Base-by-base conservation (phyloP, 2,329 filamentous ascomycete species). In the Nectriaceae sp. region DNA sequence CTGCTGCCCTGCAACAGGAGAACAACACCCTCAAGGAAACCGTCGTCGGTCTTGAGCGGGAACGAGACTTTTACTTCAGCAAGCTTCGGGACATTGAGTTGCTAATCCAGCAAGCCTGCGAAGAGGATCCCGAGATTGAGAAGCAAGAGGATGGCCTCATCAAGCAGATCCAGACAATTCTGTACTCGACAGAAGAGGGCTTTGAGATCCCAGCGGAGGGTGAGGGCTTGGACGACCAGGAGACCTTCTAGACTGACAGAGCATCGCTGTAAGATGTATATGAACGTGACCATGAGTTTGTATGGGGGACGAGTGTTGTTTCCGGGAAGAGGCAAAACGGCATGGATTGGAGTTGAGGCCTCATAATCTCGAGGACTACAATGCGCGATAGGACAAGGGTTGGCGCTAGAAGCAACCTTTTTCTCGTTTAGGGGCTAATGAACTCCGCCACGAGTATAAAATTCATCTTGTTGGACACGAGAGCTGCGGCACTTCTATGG, bases 11-110 rank as follows among this genome's bases (percentile, higher is more conserved):
- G 60, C 83, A 89, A 68, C 82, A 88, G 66, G 94, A 97, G 79
- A 94, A 96, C 67, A 80, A 82, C 36, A 89, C 88, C 21, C 80
- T 97, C 60, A 96, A 96, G 79, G 93, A 97, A 76, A 96, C 90
- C 0, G 93, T 99, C n/a, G 80, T 84, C 11, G 94, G 94, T 2
- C 79, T 99, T 36, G 94, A 99, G 79, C 87, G 94, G 62, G 94
- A 99, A 77, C 83, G 94, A 42, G 94, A 99, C 70, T 99, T 99
- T 70, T 99, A 99, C 79, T 99, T 99, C 74, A 95, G 90, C 80
- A 99, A 99, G 79, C 80, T 99, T 56, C 83, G 94, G 50, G 94
- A 99, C 68, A 99, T 99, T 61, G 94, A 99, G 75, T 77, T 99
- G 57, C 76, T 99, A 63, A 83, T 99, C 46, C 94, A 99, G 76